Base-by-base conservation (phyloP, 2,329 filamentous ascomycete species). In the Alternaria solani region DNA sequence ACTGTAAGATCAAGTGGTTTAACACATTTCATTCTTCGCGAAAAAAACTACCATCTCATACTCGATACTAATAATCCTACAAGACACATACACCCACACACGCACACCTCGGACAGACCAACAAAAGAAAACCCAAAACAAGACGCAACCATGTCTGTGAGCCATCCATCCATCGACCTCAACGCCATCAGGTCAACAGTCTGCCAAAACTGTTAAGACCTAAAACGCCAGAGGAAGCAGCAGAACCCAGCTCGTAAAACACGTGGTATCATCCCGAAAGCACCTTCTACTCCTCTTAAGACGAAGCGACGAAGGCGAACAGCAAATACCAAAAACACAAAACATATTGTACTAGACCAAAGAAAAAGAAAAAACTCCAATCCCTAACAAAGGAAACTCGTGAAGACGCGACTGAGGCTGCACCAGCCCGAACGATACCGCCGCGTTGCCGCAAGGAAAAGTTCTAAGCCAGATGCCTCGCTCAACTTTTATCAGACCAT, bases 221-320 rank as follows among this genome's bases (percentile, higher is more conserved):
- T 52, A 65, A 71, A 71, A 73, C 69, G 69, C 72, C 69, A 54
- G 57, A 14, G 32, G 32, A 36, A 36, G 32, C 14, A 61, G 12
- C 63, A 67, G 61, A 67, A 67, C 59, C 59, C 61, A 63, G 61
- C n/a, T 46, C 53, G 51, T 46, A 64, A 16, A 68, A 67, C 59
- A 70, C 60, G 48, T 76, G 72, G 72, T 73, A 76, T 75, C 72
- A 72, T 76, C 68, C 72, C 69, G 25, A 42, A 56, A 30, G 28
- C 20, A n/a, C 53, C 58, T 54, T 14, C 11, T 51, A 48, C 57
- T 42, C 54, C 54, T 57, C 52, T 41, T 46, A 39, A 63, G 47
- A 51, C 65, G 56, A 67, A 57, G 65, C 55, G 48, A 49, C 57
- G 36, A 41, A 36, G 59, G 51, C 57, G 46, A 62, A 59, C 51